phyloP scores from a whole-genome alignment of 192 early-diverging fungal genomes.

The Coemansia sp. region DNA sequence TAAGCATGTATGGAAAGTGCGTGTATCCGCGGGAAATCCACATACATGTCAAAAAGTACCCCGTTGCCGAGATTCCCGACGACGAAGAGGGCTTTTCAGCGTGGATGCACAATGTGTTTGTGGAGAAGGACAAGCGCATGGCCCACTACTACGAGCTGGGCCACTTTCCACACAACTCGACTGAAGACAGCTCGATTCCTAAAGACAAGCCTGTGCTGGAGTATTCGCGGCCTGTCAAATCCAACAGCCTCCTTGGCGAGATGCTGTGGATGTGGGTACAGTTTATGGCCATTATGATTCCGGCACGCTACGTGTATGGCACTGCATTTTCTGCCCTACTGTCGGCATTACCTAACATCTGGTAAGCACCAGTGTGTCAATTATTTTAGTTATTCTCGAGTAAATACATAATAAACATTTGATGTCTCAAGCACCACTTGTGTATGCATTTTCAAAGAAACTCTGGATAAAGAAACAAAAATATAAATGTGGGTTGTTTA shows the following conservation, averaged over 20 bases:
- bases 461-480: neutral
- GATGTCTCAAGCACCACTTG: neutral
- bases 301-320: constrained; percentile 24
- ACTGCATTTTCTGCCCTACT: constrained; percentile 3
- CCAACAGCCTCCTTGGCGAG: constrained; percentile 22
- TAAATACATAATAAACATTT: neutral
- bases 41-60: constrained; percentile 73
- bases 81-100: constrained; percentile 69
- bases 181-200: constrained; percentile 41
- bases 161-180: constrained; percentile 59
- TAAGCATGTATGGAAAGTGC: constrained; percentile 71
- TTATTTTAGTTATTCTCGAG: constrained; percentile 2
- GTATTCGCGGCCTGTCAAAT: constrained; percentile 13
- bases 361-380: constrained; percentile 2
- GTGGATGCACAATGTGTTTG: constrained; percentile 78
- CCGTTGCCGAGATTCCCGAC: constrained; percentile 64
- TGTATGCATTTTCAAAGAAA: neutral
- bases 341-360: constrained; percentile 6
- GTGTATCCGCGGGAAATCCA: constrained; percentile 77
- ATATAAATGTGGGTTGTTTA: neutral
- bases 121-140: constrained; percentile 84
- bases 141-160: constrained; percentile 75
- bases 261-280: constrained; percentile 47
- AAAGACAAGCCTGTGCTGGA: constrained; percentile 29
- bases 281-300: constrained; percentile 39